phyloP scores from a whole-genome alignment of 208 protist genomes.

The Acanthamoeba triangularis region DNA sequence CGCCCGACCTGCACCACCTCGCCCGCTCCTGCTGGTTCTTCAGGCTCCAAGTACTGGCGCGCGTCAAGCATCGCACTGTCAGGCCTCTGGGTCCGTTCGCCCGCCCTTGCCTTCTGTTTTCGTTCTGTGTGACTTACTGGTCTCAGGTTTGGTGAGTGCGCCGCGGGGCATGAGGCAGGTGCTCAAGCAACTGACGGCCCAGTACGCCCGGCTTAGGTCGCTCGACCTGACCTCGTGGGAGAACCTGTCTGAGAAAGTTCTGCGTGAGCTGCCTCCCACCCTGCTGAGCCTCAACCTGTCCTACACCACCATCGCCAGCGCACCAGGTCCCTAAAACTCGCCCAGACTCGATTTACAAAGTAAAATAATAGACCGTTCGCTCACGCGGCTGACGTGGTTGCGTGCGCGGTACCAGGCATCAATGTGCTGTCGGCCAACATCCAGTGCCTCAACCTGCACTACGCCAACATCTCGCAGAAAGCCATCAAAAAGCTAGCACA shows the following conservation, averaged over 20 bases:
- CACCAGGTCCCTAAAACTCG: too few relatives aligned
- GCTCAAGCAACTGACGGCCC: background rate
- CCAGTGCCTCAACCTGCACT: background rate
- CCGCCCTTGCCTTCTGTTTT: too few relatives aligned
- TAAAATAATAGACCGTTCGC: too few relatives aligned
- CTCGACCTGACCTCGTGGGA: background rate
- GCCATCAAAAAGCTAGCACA: background rate
- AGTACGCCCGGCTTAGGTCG: background rate
- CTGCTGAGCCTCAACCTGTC: background rate
- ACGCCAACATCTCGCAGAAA: background rate
- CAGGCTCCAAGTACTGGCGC: background rate
- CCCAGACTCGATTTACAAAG: too few relatives aligned
- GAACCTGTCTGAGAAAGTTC: background rate
- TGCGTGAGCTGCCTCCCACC: background rate
- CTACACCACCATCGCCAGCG: background rate
- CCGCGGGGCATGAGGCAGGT: background rate
- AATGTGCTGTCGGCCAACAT: background rate
- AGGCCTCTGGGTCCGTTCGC: background rate
- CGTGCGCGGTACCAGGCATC: background rate
- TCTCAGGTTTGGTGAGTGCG: background rate
- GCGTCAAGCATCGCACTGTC: background rate
- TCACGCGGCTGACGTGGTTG: too few relatives aligned
- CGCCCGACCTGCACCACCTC: background rate
- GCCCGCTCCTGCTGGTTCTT: background rate
- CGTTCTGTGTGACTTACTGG: background rate